Evolutionary conservation across 768 basidiomycete species (phyloP).

Genomic region (Termitomyces sp.): DNA sequence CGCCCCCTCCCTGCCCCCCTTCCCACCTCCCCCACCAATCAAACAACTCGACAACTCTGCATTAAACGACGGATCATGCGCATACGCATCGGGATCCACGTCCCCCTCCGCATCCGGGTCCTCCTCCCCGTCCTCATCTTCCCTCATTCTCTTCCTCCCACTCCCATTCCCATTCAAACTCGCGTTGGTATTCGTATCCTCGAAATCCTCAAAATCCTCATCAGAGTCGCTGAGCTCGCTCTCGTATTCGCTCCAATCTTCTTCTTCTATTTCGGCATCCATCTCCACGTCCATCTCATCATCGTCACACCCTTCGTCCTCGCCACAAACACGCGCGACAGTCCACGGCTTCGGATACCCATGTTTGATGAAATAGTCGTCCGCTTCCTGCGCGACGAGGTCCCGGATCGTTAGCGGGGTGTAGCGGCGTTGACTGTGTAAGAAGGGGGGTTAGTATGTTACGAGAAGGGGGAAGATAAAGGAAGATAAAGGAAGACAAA

Average conservation of each 20-base stretch:
- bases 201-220: conserved; percentile 3
- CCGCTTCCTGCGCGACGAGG: conserved; percentile 20
- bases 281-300: background rate
- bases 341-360: conserved; percentile 14
- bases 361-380: conserved; percentile 16
- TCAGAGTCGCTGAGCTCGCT: conserved; percentile 17
- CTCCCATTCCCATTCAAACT: background rate
- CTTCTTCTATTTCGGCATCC: conserved; percentile 6
- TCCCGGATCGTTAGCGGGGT: conserved; percentile 17
- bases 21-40: background rate
- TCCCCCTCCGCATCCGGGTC: conserved; percentile 32
- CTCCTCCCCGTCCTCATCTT: no score
- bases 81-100: conserved; percentile 28
- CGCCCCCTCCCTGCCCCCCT: background rate
- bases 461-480: no score
- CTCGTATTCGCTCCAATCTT: conserved; percentile 23
- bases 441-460: background rate
- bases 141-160: conserved; percentile 11
- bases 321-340: background rate
- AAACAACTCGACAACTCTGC: conserved; percentile 30
- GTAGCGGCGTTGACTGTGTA: conserved; percentile 16
- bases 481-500: background rate
- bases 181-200: no score
- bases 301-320: background rate
- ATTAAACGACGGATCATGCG: conserved; percentile 33